Evolutionary conservation across 371 early-diverging fungal genomes (phyloP).

Genomic region (Sporodiniella umbellata): DNA sequence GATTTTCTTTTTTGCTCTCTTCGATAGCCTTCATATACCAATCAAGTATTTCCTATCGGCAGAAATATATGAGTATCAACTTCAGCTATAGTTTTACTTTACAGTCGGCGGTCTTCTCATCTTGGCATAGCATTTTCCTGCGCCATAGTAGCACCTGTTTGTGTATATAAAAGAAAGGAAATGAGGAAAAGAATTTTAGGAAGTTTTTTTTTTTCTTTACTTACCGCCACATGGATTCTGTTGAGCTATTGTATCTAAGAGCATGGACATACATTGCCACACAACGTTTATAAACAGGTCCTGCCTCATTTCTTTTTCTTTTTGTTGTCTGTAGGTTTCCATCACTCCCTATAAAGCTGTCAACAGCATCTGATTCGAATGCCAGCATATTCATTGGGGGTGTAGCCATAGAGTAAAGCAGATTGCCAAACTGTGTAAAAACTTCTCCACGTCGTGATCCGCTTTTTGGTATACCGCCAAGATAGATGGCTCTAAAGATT

Average conservation of each 20-base stretch:
- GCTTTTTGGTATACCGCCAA: conserved; percentile 3
- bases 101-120: conserved; percentile 43
- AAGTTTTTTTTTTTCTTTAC: neutral
- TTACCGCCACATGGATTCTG: conserved; percentile 44
- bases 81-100: conserved; percentile 10
- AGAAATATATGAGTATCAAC: too few species aligned
- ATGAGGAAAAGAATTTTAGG: conserved; percentile 7
- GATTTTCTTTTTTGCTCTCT: conserved; percentile 38
- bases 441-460: conserved; percentile 17
- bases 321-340: conserved; percentile 8
- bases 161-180: too few species aligned
- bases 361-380: conserved; percentile 13
- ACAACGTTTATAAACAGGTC: conserved; percentile 45
- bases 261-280: conserved; percentile 32
- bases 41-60: conserved; percentile 41
- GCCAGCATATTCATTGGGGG: conserved; percentile 69
- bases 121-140: conserved; percentile 61
- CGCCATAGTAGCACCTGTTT: conserved; percentile 56
- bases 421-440: conserved; percentile 57
- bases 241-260: conserved; percentile 29
- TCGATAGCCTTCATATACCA: conserved; percentile 44
- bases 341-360: conserved; percentile 6
- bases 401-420: conserved; percentile 62
- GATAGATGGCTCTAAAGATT: conserved; percentile 40
- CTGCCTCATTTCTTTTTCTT: conserved; percentile 12